Base-by-base conservation (phyloP, 1,139 yeast species). In the Yamadazyma siamensis region DNA sequence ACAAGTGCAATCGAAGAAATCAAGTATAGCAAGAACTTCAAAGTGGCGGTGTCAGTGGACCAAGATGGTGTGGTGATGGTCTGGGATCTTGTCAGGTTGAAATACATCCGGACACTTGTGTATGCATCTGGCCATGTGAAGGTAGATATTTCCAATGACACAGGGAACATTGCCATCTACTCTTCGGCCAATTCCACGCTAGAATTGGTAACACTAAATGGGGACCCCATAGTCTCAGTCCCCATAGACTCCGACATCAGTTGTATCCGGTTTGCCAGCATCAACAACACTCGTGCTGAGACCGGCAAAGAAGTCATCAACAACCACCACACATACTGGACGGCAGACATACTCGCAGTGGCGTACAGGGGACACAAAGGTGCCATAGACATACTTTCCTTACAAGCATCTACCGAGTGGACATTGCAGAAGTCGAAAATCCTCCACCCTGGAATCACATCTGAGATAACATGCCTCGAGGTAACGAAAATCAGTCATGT, bases 51-150 rank as follows among this genome's bases (percentile, higher is more conserved):
- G 8, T 71, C 79, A 34, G 49, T 73, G 13, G 87, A 80, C 47
- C 36, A 29, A 0, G 52, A 48, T 4, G 85, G 88, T 0, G 48
- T 51, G 2, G 72, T 72, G 4, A 68, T 65, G 15, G 39, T 75
- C 5, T 80, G 89, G 89, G 84, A 82, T 43, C 45, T 75, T 25
- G 64, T 75, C 0, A 53, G 79, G 19, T 65, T 61, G 33, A 67
- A 64, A 31, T 63, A 67, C 29, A 68, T 82, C 8, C 53, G 82
- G 33, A 56, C 58, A 28, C 46, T 81, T 2, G 18, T 35, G 3
- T 46, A 50, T 5, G 41, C 49, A 1, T 26, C 38, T 1, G 23
- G 23, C 1, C 31, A 25, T 5, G 43, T 46, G 2, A 35, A 40
- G 6, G 52, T 69, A 3, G 59, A 74, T 6, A 62, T 80, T 15